These are phyloP conservation scores for Pseudonitzschia multiseries DNA, from an alignment of 108 stramenopile genomes.

Conservation along the genomic window DNA sequence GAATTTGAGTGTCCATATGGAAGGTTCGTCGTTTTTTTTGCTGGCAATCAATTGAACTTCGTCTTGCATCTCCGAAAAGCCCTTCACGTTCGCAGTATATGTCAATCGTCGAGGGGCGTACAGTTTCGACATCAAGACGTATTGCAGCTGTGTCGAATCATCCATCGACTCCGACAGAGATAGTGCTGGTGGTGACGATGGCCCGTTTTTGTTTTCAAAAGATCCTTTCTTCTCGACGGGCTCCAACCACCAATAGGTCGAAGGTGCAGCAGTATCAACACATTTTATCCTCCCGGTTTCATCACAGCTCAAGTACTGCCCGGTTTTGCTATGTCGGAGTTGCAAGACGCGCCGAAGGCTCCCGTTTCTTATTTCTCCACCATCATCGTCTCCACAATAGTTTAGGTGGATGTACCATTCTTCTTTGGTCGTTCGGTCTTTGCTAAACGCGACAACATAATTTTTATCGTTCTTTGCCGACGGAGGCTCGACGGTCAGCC, in stretches of 20 bases:
- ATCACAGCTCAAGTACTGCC: constrained; percentile 20
- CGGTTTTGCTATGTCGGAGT: constrained; percentile 24
- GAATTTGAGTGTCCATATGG: constrained; percentile 29
- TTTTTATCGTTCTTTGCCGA: neutral
- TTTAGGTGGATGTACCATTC: constrained; percentile 38
- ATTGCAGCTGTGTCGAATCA: constrained; percentile 2
- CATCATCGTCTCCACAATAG: neutral
- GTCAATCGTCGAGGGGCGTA: constrained; percentile 9
- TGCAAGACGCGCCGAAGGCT: constrained; percentile 1
- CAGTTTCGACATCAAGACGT: constrained; percentile 15
- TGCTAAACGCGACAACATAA: constrained; percentile 18
- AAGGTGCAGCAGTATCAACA: neutral
- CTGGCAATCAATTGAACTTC: constrained; percentile 1
- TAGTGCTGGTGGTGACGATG: neutral
- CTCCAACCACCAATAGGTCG: constrained; percentile 5
- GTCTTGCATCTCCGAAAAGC: neutral
- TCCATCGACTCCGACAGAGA: neutral
- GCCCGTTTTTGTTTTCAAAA: neutral
- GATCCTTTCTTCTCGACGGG: neutral
- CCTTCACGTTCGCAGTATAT: constrained; percentile 3
- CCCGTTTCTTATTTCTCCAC: neutral
- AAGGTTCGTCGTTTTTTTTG: neutral
- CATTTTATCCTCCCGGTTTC: neutral
- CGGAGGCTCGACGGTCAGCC: constrained; percentile 9
- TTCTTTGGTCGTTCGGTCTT: neutral